These are phyloP conservation scores for Calophaca sinica DNA, from an alignment of 306 rosid species.

Conservation along the genomic window DNA sequence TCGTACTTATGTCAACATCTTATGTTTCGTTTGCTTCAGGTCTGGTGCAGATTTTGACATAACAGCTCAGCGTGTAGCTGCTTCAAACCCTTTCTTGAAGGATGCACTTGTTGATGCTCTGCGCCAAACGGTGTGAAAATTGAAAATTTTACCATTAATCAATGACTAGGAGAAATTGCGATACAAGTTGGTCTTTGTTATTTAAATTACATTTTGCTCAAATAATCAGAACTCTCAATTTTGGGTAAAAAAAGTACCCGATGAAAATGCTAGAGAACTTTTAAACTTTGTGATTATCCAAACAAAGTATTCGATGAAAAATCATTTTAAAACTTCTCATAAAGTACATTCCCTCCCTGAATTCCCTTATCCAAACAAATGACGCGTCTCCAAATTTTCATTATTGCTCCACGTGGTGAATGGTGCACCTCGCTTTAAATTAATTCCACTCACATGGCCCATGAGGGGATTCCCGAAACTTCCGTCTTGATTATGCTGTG, in stretches of 20 bases:
- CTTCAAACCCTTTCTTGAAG: conserved; percentile 85
- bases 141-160: conserved; percentile 18
- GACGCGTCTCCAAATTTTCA: not conserved
- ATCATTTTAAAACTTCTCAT: not conserved
- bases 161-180: conserved; percentile 29
- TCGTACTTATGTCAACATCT: conserved; percentile 17
- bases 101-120: conserved; percentile 74
- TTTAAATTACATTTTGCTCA: conserved; percentile 7
- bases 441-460: conserved; percentile 32
- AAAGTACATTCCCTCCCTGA: not conserved
- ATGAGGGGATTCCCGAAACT: conserved; percentile 22
- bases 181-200: not conserved
- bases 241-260: not conserved
- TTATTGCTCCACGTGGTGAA: conserved; percentile 3
- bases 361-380: not conserved
- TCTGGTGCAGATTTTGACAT: conserved; percentile 90
- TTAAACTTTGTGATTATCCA: conserved; percentile 21
- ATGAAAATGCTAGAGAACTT: conserved; percentile 2
- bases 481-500: not conserved
- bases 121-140: conserved; percentile 60
- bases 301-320: not conserved
- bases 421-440: conserved; percentile 13
- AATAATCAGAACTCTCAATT: conserved; percentile 22
- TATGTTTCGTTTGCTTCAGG: conserved; percentile 62
- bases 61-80: conserved; percentile 83